These are phyloP conservation scores for Capsella rubella DNA, from an alignment of 441 rosid genomes.

Conservation along the genomic window DNA sequence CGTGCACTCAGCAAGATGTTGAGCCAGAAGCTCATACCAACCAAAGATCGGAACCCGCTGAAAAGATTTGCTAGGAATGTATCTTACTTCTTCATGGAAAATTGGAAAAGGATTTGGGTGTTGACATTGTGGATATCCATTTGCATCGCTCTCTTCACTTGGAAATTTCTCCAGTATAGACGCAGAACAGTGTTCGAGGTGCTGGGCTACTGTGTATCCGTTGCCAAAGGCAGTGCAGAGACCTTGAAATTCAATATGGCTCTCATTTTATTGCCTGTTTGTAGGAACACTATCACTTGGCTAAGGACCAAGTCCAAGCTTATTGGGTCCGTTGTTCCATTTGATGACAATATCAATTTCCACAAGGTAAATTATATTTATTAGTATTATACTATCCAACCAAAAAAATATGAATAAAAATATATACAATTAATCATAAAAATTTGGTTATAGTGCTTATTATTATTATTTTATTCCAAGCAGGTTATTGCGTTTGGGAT, in stretches of 20 bases:
- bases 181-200: constrained; percentile 56
- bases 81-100: constrained; percentile 61
- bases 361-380: constrained; percentile 55
- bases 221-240: constrained; percentile 71
- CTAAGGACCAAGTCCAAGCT: constrained; percentile 60
- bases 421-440: background rate
- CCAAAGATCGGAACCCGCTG: constrained; percentile 61
- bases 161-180: constrained; percentile 66
- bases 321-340: constrained; percentile 52
- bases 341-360: constrained; percentile 66
- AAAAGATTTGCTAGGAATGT: constrained; percentile 51
- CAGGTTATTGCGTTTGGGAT: constrained; percentile 63
- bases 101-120: constrained; percentile 70
- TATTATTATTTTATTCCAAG: constrained; percentile 38
- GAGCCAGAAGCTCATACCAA: constrained; percentile 75
- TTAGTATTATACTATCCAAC: background rate
- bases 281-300: constrained; percentile 84
- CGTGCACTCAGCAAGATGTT: constrained; percentile 64
- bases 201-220: constrained; percentile 62
- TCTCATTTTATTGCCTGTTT: constrained; percentile 60
- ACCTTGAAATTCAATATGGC: constrained; percentile 70
- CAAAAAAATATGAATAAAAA: too few species aligned
- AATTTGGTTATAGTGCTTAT: background rate
- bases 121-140: constrained; percentile 56
- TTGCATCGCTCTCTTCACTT: constrained; percentile 59